Evolutionary conservation across 805 yeast species (phyloP).

Genomic region (Priceomyces castillae): DNA sequence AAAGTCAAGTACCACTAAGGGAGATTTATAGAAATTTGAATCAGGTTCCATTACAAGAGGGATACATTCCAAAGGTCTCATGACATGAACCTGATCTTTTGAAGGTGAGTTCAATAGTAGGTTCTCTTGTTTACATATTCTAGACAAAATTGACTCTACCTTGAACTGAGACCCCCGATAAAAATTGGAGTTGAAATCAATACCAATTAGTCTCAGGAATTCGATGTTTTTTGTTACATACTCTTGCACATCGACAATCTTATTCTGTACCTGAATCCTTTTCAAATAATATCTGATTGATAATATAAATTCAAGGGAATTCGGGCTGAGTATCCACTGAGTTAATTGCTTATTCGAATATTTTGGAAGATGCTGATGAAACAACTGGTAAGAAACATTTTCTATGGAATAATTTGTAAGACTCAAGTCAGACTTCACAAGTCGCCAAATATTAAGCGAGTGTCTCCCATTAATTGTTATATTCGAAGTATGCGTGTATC

Average conservation of each 20-base stretch:
- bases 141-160: slow-evolving; percentile 77
- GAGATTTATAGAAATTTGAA: slow-evolving; percentile 81
- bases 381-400: slow-evolving; percentile 63
- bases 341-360: slow-evolving; percentile 51
- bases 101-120: slow-evolving; percentile 74
- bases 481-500: slow-evolving; percentile 72
- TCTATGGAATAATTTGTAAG: slow-evolving; percentile 73
- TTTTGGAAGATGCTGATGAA: slow-evolving; percentile 68
- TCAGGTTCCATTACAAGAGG: slow-evolving; percentile 93
- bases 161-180: slow-evolving; percentile 92
- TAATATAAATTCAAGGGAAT: slow-evolving; percentile 19
- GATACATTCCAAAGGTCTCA: slow-evolving; percentile 80
- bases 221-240: slow-evolving; percentile 70
- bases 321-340: slow-evolving; percentile 17
- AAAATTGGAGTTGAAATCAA: slow-evolving; percentile 84
- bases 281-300: slow-evolving; percentile 47
- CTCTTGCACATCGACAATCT: slow-evolving; percentile 60
- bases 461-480: slow-evolving; percentile 77
- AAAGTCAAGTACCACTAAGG: slow-evolving; percentile 86
- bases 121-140: slow-evolving; percentile 77
- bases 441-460: slow-evolving; percentile 81
- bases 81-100: slow-evolving; percentile 74
- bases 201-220: slow-evolving; percentile 80
- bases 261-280: slow-evolving; percentile 42
- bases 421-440: slow-evolving; percentile 58